Evolutionary conservation across 140 eudicot species (phyloP).

Genomic region (Stevia rebaudiana): DNA sequence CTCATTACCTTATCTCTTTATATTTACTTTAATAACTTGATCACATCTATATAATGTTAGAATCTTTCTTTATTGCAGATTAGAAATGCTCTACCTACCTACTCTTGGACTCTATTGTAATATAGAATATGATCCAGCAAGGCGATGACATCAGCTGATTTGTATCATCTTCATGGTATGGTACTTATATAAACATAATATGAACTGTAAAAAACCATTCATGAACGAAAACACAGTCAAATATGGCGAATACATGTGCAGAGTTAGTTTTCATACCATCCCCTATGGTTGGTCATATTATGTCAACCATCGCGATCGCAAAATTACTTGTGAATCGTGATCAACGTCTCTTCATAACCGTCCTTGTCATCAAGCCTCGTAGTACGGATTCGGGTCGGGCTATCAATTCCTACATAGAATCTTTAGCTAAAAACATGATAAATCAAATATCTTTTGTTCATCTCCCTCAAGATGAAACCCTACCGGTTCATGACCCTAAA

Average conservation of each 20-base stretch:
- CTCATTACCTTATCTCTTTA: too few species aligned
- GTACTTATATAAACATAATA: background rate
- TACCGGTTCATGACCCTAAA: background rate
- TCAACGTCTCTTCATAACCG: constrained; percentile 17
- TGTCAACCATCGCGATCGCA: constrained; percentile 22
- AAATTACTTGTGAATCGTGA: constrained; percentile 17
- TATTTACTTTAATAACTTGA: too few species aligned
- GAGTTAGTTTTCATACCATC: constrained; percentile 28
- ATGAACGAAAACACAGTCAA: constrained; percentile 6
- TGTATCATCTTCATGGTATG: background rate
- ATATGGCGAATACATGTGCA: constrained; percentile 11
- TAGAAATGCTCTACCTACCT: background rate
- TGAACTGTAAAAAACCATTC: background rate
- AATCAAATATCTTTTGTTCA: constrained; percentile 17
- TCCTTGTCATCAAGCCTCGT: constrained; percentile 22
- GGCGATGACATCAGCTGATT: background rate
- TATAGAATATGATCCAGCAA: background rate
- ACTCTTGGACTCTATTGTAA: background rate
- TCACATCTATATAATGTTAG: too few species aligned
- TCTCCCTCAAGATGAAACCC: constrained; percentile 17
- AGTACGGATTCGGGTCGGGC: background rate
- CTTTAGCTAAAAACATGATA: background rate
- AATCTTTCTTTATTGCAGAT: background rate
- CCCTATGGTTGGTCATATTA: constrained; percentile 26
- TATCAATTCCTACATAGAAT: constrained; percentile 12